Base-by-base conservation (phyloP, 352 stramenopile genomes). In the Pythium oligandrum region DNA sequence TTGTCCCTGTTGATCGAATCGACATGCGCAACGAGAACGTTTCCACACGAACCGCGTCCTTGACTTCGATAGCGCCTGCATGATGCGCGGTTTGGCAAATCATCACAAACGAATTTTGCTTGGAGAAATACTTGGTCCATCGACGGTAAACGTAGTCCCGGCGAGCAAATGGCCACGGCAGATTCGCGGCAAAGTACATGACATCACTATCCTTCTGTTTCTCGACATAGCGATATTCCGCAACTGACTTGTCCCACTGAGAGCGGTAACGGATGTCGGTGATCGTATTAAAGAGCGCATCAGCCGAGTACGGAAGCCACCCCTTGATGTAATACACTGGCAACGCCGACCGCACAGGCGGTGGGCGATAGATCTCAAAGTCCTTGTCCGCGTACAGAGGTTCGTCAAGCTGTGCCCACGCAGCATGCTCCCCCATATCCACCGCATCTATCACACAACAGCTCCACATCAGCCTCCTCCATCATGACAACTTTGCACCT, bases 111-210 rank as follows among this genome's bases (percentile, higher is more conserved):
- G 76, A 55, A 10, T 75, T 71, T 39, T 88, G 64, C 26, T 56
- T 34, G 3, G 68, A 26, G 36, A 85, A 86, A 39, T 78, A 88
- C 58, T 79, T 75, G 44, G 71, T 64, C 12, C 73, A 73, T 2
- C 82, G 77, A 49, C 75, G 61, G 58, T 83, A 93, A n/a, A 90
- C 82, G 55, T 93, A 93, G 59, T 93, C 82, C 4, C 82, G 79
- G 48, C 77, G 71, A 6, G 79, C 55, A 36, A 90, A 69, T 9
- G 82, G 82, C 82, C 82, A 92, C 46, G 75, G 75, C 45, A 90
- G 50, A 30, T 73, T 71, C 35, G 73, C 35, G 1, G 70, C 56
- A 50, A 63, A 83, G 54, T 92, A 89, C 59, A 92, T 71, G 36
- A 92, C 67, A 55, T 89, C 77, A 43, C 73, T 70, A 2, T 53